Evolutionary conservation across 306 rosid species (phyloP).

Genomic region (Urtica urens): DNA sequence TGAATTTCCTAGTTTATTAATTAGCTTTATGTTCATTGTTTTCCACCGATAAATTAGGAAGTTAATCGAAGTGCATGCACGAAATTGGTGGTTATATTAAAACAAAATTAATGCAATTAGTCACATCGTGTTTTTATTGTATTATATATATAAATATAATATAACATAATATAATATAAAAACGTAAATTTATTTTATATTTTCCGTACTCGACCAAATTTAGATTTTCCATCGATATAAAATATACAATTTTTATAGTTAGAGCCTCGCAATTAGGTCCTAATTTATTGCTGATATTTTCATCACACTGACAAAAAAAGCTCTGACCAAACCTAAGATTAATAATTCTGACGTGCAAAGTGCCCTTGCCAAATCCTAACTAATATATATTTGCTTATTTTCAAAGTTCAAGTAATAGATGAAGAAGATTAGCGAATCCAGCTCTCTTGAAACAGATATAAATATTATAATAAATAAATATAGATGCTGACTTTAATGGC

Average conservation of each 20-base stretch:
- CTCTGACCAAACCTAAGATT: constrained; percentile 5
- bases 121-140: background rate
- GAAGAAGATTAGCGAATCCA: too few species aligned
- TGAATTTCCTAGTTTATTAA: constrained; percentile 1
- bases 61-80: background rate
- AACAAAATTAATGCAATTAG: background rate
- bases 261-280: constrained; percentile 6
- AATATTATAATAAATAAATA: too few species aligned
- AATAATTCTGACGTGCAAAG: constrained; percentile 7
- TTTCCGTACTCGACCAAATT: background rate
- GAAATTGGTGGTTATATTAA: background rate
- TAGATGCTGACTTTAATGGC: constrained; percentile 1
- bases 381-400: constrained; percentile 1
- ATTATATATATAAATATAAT: background rate
- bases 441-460: too few species aligned
- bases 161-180: background rate
- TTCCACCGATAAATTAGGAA: constrained; percentile 1
- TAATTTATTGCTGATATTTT: constrained; percentile 15
- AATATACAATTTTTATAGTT: background rate
- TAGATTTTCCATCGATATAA: background rate
- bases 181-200: background rate
- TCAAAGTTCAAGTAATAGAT: background rate
- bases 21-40: background rate
- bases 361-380: constrained; percentile 4
- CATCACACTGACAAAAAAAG: constrained; percentile 4